phyloP scores from a whole-genome alignment of 2,329 filamentous ascomycete genomes.

The Neurospora sp. region DNA sequence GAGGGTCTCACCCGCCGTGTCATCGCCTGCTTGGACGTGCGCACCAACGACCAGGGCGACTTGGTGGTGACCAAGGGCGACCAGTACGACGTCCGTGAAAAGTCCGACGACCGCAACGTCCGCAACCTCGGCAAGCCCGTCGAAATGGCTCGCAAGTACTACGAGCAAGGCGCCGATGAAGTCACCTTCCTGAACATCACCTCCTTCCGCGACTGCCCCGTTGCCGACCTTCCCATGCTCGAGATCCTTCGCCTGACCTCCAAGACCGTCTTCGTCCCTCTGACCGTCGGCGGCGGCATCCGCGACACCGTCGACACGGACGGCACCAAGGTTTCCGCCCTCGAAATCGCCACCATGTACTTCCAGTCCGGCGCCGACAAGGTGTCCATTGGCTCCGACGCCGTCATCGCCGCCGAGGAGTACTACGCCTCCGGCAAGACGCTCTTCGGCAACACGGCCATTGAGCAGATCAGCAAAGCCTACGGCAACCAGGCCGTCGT shows the following conservation, averaged over 20 bases:
- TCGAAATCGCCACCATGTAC: conserved; percentile 93
- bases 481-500: conserved; percentile 98
- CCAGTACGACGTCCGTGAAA: conserved; percentile 96
- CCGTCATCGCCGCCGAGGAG: conserved; percentile 84
- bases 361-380: conserved; percentile 97
- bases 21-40: conserved; percentile 93
- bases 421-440: conserved; percentile 65
- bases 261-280: conserved; percentile 85
- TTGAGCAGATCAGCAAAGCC: conserved; percentile 86
- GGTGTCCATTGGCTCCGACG: conserved; percentile 92
- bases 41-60: conserved; percentile 87
- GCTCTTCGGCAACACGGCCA: conserved; percentile 74
- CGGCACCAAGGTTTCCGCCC: conserved; percentile 74
- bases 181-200: conserved; percentile 98
- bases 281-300: conserved; percentile 94
- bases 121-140: conserved; percentile 95
- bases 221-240: conserved; percentile 91
- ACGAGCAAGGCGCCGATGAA: conserved; percentile 93
- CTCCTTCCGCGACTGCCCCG: conserved; percentile 87
- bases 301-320: conserved; percentile 85
- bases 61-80: conserved; percentile 97
- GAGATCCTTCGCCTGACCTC: conserved; percentile 82
- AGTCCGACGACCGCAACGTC: conserved; percentile 57
- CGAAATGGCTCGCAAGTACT: conserved; percentile 87
- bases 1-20: conserved; percentile 84